A percentile compares a stretch with the other conserved stretches of the same genome.
These are phyloP conservation scores for Paramecium caudatum DNA, from an alignment of 73 alveolate species.

Conservation along the genomic window DNA sequence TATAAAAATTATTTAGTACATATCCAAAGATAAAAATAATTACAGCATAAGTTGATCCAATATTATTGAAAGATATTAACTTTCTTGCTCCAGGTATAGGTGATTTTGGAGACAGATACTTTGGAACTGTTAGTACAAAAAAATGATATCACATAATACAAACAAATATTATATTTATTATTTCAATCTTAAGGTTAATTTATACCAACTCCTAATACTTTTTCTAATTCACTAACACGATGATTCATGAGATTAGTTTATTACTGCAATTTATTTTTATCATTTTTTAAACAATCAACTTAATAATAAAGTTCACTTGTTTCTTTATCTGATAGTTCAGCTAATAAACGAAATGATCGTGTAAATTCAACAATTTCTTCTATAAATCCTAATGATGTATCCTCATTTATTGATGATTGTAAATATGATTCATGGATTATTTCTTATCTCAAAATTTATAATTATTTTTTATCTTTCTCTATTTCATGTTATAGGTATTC, in stretches of 20 bases:
- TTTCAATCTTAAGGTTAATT: background rate
- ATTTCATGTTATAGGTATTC: conserved; percentile 51
- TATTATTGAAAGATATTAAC: conserved; percentile 58
- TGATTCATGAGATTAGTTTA: conserved; percentile 23
- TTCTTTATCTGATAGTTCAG: conserved; percentile 34
- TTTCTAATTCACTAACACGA: conserved; percentile 53
- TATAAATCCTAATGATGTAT: conserved; percentile 43
- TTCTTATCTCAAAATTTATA: conserved; percentile 52
- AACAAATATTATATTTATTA: no score
- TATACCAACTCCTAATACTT: conserved; percentile 64
- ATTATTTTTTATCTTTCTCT: conserved; percentile 60
- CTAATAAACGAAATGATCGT: conserved; percentile 12
- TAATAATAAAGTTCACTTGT: conserved; percentile 6
- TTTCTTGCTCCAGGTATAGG: conserved; percentile 90
- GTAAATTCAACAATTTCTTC: conserved; percentile 65
- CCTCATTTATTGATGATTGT: conserved; percentile 17
- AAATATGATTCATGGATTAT: conserved; percentile 46
- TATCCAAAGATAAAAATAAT: conserved; percentile 84
- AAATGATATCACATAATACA: no score
- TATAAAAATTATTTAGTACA: conserved; percentile 62
- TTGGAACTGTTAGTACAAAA: conserved; percentile 81
- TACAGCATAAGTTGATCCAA: conserved; percentile 77
- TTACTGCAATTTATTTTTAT: conserved; percentile 23
- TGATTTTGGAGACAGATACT: conserved; percentile 93
- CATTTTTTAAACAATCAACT: conserved; percentile 57